Percentiles rank a stretch among this genome's conserved stretches.
These are phyloP conservation scores for Vitis riparia DNA, from an alignment of 164 flowering plant genomes.

Conservation along the genomic window DNA sequence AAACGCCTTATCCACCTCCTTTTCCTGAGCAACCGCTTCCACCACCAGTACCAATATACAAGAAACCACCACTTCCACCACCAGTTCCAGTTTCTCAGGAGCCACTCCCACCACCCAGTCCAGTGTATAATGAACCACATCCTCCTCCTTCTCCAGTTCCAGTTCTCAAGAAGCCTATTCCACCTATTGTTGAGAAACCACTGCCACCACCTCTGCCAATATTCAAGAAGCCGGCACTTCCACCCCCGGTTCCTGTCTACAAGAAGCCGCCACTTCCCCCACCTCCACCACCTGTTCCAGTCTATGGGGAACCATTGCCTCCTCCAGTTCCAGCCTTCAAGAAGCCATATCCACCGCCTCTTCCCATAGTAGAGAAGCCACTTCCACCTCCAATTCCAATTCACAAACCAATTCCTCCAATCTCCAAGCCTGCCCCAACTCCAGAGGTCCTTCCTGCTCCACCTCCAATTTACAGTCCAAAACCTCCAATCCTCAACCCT, in stretches of 20 bases:
- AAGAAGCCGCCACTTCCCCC: conserved; percentile 18
- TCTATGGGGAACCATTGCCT: too few species aligned
- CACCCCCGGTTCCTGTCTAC: conserved; percentile 5
- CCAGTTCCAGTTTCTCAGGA: not conserved
- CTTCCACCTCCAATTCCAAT: too few species aligned
- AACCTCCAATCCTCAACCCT: too few species aligned
- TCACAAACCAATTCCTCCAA: too few species aligned
- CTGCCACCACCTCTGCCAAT: conserved; percentile 21
- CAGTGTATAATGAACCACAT: conserved; percentile 10
- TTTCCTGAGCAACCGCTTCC: not conserved
- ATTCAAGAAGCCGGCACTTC: conserved; percentile 15
- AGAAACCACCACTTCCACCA: conserved; percentile 1
- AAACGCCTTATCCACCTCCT: not conserved
- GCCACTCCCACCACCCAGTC: not conserved
- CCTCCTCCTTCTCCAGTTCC: conserved; percentile 9
- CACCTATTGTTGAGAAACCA: conserved; percentile 14
- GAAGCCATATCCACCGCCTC: too few species aligned
- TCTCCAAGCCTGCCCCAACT: too few species aligned
- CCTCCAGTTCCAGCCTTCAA: too few species aligned
- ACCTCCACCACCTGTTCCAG: not conserved
- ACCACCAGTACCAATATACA: conserved; percentile 5
- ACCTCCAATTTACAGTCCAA: too few species aligned
- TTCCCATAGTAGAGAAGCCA: too few species aligned
- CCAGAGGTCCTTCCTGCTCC: too few species aligned
- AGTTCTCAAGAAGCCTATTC: conserved; percentile 4